Conservation (phyloP, 163 green algal genomes). For the Prototheca cutis region DNA sequence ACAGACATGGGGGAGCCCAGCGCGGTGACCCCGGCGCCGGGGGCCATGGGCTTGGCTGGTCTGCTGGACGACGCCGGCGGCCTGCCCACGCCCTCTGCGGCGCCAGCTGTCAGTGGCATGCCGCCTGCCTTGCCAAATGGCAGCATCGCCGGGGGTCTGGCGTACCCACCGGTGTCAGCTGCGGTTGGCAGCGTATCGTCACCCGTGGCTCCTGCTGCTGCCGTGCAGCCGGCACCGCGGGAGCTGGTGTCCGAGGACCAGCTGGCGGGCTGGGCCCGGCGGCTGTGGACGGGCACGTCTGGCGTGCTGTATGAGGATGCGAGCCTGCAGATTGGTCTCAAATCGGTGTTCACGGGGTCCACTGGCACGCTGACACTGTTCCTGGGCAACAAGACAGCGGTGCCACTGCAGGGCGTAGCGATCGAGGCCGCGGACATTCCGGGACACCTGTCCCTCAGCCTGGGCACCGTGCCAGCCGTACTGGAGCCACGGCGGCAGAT, state of each 20-base stretch:
- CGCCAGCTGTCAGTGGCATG: too few species aligned
- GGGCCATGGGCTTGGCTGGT: too few species aligned
- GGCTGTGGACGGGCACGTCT: constrained; percentile 36
- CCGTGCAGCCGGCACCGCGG: constrained; percentile 1
- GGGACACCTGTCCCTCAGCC: constrained; percentile 29
- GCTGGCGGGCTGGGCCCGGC: constrained; percentile 59
- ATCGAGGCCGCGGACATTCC: constrained; percentile 12
- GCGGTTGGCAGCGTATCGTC: background rate
- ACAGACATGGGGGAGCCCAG: constrained; percentile 11
- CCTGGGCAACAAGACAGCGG: constrained; percentile 84
- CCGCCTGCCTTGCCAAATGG: too few species aligned
- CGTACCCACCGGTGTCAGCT: too few species aligned
- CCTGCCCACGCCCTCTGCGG: too few species aligned
- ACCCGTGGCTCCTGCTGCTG: constrained; percentile 1
- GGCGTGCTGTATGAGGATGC: constrained; percentile 94
- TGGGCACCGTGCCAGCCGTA: constrained; percentile 25
- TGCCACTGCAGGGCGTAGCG: constrained; percentile 39
- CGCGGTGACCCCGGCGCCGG: background rate
- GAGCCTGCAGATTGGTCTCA: constrained; percentile 83
- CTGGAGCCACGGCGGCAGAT: constrained; percentile 41
- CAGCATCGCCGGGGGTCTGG: too few species aligned
- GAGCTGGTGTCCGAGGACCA: constrained; percentile 37
- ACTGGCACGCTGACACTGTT: constrained; percentile 65
- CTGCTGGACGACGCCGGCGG: too few species aligned
- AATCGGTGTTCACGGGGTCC: constrained; percentile 49